These are phyloP conservation scores for Aspergillus neotritici DNA, from an alignment of 2,329 filamentous ascomycete species.

Conservation along the genomic window DNA sequence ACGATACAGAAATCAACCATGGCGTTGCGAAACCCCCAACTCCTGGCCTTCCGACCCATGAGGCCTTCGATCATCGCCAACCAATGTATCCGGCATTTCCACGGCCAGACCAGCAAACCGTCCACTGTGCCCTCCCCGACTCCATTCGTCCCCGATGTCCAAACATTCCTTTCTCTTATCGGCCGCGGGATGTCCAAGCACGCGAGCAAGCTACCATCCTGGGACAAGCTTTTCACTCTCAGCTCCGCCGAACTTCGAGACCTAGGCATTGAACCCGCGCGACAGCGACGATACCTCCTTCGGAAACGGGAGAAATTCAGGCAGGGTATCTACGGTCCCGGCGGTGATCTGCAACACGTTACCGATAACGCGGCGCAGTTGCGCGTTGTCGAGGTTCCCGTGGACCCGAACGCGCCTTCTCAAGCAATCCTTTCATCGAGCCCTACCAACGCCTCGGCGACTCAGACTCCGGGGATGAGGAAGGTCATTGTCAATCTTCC, in stretches of 20 bases:
- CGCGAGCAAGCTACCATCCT: conserved; percentile 78
- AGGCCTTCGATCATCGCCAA: conserved; percentile 20
- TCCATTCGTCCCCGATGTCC: conserved; percentile 77
- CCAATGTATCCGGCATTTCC: conserved; percentile 38
- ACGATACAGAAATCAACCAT: conserved; percentile 15
- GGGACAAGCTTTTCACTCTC: conserved; percentile 83
- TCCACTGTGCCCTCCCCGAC: conserved; percentile 63
- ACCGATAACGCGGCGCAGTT: conserved; percentile 55
- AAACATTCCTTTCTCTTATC: conserved; percentile 84
- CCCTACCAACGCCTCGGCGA: conserved; percentile 44
- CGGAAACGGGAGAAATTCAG: conserved; percentile 83
- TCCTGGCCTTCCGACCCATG: conserved; percentile 24
- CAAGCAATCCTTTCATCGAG: conserved; percentile 16
- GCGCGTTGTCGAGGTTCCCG: conserved; percentile 52
- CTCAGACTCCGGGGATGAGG: conserved; percentile 49
- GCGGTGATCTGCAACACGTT: conserved; percentile 76
- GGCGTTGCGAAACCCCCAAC: conserved; percentile 25
- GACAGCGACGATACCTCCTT: conserved; percentile 75
- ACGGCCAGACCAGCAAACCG: conserved; percentile 31
- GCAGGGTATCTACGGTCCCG: conserved; percentile 69
- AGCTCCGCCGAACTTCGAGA: conserved; percentile 72
- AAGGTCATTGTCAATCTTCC: conserved; percentile 58
- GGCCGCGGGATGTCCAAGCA: conserved; percentile 80
- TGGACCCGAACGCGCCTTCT: conserved; percentile 27
- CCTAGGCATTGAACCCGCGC: conserved; percentile 78